phyloP scores from a whole-genome alignment of 2,329 filamentous ascomycete genomes.

The Fusarium humuli region DNA sequence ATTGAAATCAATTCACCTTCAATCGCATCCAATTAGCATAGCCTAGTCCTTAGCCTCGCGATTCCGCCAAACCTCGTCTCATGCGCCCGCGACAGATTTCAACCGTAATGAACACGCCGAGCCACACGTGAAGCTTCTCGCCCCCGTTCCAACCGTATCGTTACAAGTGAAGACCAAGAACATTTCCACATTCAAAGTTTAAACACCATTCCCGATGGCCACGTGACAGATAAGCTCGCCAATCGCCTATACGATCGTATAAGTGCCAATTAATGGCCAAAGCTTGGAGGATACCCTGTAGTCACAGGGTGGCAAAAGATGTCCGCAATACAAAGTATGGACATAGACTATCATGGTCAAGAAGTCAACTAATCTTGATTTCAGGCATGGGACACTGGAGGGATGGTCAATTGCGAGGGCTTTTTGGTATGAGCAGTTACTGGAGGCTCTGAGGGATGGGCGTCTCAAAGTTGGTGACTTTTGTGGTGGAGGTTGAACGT shows the following conservation, averaged over 20 bases:
- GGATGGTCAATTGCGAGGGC: not conserved
- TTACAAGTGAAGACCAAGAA: conserved; percentile 20
- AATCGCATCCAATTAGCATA: conserved; percentile 27
- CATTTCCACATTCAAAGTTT: conserved; percentile 8
- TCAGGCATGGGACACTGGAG: not conserved
- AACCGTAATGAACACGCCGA: conserved; percentile 14
- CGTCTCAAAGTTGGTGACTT: not conserved
- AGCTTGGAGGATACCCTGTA: not conserved
- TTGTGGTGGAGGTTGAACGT: not conserved
- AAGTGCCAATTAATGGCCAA: not conserved
- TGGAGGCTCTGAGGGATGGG: too few relatives aligned
- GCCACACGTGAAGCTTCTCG: conserved; percentile 22
- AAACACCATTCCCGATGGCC: conserved; percentile 15
- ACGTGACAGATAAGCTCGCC: conserved; percentile 24
- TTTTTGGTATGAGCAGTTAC: not conserved
- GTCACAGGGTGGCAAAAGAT: not conserved
- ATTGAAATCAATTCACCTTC: conserved; percentile 12
- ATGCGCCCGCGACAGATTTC: conserved; percentile 4
- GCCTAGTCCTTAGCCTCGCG: conserved; percentile 20
- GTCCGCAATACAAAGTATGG: not conserved
- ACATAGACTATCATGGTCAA: too few relatives aligned
- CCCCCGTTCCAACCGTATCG: not conserved
- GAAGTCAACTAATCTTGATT: not conserved
- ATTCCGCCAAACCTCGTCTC: conserved; percentile 9
- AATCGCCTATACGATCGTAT: conserved; percentile 13